Evolutionary conservation across 1,284 basidiomycete genomes (phyloP).

Genomic region (Singerocomus inundabilis): DNA sequence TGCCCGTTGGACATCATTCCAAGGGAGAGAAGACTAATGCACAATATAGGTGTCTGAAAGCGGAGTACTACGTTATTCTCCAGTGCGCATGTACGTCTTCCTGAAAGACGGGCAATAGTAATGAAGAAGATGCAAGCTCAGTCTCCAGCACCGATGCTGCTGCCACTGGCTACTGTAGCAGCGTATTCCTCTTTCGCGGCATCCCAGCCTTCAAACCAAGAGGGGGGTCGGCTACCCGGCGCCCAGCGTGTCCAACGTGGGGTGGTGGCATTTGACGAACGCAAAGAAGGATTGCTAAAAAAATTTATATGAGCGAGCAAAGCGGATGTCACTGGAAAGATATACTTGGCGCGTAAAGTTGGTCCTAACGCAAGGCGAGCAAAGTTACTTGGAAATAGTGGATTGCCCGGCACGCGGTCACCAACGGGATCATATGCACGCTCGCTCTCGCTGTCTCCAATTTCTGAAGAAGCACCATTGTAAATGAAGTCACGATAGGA

Average conservation of each 20-base stretch:
- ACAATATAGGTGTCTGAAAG: not conserved
- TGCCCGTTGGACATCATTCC: not conserved
- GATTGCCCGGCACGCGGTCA: constrained; percentile 58
- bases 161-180: constrained; percentile 30
- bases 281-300: constrained; percentile 28
- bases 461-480: constrained; percentile 19
- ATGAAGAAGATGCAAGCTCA: constrained; percentile 3
- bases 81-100: not conserved
- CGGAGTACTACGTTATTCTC: not conserved
- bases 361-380: constrained; percentile 56
- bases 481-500: constrained; percentile 14
- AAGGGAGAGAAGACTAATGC: not conserved
- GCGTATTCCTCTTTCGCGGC: constrained; percentile 33
- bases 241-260: constrained; percentile 30
- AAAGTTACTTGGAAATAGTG: constrained; percentile 67
- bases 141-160: constrained; percentile 28
- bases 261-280: constrained; percentile 8
- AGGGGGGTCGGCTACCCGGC: constrained; percentile 32
- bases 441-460: constrained; percentile 30
- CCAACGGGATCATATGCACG: constrained; percentile 41
- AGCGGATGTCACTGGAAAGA: not conserved
- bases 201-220: constrained; percentile 35
- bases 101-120: not conserved
- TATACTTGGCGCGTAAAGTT: constrained; percentile 56
- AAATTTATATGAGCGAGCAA: not conserved